Conservation (phyloP, 2,329 filamentous ascomycete species). For the Colletotrichum paranaense region DNA sequence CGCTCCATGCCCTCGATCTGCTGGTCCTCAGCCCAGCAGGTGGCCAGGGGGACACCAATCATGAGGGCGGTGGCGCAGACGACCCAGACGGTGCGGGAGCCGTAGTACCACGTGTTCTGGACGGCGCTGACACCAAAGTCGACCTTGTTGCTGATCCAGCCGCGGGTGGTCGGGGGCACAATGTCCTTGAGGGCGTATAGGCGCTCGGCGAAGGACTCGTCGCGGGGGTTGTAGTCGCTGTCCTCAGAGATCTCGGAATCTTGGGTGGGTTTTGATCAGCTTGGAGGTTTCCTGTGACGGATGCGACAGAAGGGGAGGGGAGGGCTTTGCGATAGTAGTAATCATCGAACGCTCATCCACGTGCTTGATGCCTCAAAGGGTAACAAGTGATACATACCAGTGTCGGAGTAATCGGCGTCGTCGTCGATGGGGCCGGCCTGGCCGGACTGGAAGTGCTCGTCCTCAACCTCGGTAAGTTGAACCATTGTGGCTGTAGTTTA, state of each 20-base stretch:
- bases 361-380: background rate
- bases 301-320: background rate
- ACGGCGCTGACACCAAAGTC: constrained; percentile 67
- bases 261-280: constrained; percentile 45
- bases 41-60: constrained; percentile 90
- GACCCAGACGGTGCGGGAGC: constrained; percentile 86
- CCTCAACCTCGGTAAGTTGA: constrained; percentile 95
- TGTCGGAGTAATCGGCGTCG: constrained; percentile 93
- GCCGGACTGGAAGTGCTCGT: constrained; percentile 88
- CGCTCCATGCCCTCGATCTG: constrained; percentile 97
- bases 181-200: constrained; percentile 81
- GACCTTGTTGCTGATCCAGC: constrained; percentile 72
- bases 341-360: background rate
- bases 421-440: constrained; percentile 80
- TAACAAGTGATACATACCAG: constrained; percentile 69
- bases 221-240: constrained; percentile 72
- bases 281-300: constrained; percentile 18
- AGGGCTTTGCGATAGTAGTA: background rate
- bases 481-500: constrained; percentile 75
- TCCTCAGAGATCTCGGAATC: constrained; percentile 89
- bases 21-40: constrained; percentile 96
- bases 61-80: constrained; percentile 90
- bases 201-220: constrained; percentile 74
- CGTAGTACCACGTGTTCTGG: constrained; percentile 70
- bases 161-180: constrained; percentile 77